Percentiles rank a stretch among this genome's conserved stretches.
These are phyloP conservation scores for Psilocybe azurescens DNA, from an alignment of 768 basidiomycete genomes.

Conservation along the genomic window DNA sequence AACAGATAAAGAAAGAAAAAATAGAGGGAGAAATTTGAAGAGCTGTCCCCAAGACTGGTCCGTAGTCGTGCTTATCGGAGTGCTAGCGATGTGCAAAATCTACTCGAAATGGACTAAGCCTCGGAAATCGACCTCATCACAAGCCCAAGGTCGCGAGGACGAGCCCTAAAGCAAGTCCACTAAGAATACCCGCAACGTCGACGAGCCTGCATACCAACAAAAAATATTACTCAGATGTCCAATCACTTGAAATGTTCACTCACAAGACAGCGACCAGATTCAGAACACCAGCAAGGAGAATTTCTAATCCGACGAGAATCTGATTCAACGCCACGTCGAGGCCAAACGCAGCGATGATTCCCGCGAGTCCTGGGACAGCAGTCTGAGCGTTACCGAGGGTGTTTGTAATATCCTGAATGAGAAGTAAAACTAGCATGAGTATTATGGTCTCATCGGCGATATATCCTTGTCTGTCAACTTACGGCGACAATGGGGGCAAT, in stretches of 20 bases:
- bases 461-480: neutral
- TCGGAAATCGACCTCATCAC: neutral
- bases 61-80: too few species aligned
- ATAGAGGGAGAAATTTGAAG: too few species aligned
- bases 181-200: neutral
- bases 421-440: too few species aligned
- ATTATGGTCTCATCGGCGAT: too few species aligned
- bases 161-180: neutral
- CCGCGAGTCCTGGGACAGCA: slow-evolving; percentile 1
- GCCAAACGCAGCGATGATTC: neutral
- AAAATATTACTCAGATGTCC: neutral
- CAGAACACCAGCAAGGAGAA: neutral
- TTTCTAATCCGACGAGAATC: slow-evolving; percentile 3
- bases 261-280: neutral
- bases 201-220: neutral
- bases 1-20: too few species aligned
- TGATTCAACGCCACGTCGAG: neutral
- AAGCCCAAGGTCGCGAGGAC: neutral
- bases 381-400: neutral
- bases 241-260: neutral
- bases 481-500: slow-evolving; percentile 9
- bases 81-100: too few species aligned
- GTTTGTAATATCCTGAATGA: neutral
- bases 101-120: too few species aligned
- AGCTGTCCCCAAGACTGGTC: too few species aligned